These are phyloP conservation scores for Lindgomyces ingoldianus DNA, from an alignment of 495 filamentous ascomycete species.

Conservation along the genomic window DNA sequence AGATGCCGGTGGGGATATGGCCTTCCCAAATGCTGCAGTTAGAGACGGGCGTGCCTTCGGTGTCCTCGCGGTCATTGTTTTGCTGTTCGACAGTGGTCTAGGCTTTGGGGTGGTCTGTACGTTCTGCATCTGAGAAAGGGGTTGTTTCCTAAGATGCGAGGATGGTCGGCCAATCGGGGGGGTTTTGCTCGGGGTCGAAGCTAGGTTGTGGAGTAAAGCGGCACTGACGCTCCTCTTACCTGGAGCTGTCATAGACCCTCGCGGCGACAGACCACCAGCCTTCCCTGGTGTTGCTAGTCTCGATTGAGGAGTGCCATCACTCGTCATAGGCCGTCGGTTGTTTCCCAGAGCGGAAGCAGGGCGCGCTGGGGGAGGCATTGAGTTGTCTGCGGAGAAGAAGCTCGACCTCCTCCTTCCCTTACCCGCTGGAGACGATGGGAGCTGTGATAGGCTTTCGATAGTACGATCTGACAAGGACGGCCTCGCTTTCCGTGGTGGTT, in stretches of 20 bases:
- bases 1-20: conserved; percentile 29
- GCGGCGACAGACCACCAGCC: conserved; percentile 5
- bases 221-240: conserved; percentile 41
- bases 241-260: conserved; percentile 33
- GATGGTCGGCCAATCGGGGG: neutral
- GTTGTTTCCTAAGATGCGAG: conserved; percentile 15
- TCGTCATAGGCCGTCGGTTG: conserved; percentile 51
- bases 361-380: conserved; percentile 57
- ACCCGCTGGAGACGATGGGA: conserved; percentile 63
- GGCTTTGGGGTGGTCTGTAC: conserved; percentile 42
- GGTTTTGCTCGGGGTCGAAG: conserved; percentile 24
- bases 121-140: conserved; percentile 43
- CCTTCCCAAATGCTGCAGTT: conserved; percentile 51
- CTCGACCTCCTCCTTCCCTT: conserved; percentile 56
- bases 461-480: conserved; percentile 70
- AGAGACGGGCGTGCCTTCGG: conserved; percentile 59
- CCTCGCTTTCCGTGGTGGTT: conserved; percentile 37
- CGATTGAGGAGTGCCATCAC: conserved; percentile 53
- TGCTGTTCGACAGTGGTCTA: conserved; percentile 48
- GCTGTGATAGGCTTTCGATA: conserved; percentile 64
- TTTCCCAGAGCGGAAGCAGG: conserved; percentile 57
- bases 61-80: conserved; percentile 52
- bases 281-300: conserved; percentile 30
- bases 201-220: conserved; percentile 10
- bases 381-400: conserved; percentile 62